Conservation (phyloP, 805 yeast genomes). For the Saturnispora galanensis region DNA sequence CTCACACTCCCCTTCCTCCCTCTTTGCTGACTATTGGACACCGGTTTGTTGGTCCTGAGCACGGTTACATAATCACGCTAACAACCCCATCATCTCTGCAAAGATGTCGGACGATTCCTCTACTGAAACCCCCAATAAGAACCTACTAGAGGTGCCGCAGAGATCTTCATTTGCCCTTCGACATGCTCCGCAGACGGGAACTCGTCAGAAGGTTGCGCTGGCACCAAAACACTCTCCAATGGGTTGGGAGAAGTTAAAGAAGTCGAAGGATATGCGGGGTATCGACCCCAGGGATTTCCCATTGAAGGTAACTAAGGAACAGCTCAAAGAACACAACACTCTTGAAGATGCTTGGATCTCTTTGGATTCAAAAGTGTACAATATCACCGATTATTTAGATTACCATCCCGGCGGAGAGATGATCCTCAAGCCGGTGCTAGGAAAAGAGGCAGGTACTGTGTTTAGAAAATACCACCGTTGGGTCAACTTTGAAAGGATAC, state of each 20-base stretch:
- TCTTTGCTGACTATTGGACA: no score
- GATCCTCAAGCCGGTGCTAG: slow-evolving; percentile 70
- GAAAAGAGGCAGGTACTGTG: slow-evolving; percentile 67
- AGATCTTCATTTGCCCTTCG: slow-evolving; percentile 13
- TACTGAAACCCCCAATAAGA: background rate
- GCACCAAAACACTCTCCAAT: slow-evolving; percentile 78
- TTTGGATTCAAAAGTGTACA: slow-evolving; percentile 71
- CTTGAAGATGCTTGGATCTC: slow-evolving; percentile 80
- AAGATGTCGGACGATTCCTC: background rate
- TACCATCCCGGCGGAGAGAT: slow-evolving; percentile 92
- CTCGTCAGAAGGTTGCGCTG: slow-evolving; percentile 47
- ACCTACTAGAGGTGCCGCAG: slow-evolving; percentile 1
- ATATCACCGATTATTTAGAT: slow-evolving; percentile 70
- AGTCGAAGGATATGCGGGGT: slow-evolving; percentile 44
- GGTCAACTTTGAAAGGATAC: slow-evolving; percentile 81
- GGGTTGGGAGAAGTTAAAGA: slow-evolving; percentile 68
- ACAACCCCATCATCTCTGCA: no score
- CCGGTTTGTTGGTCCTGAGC: no score
- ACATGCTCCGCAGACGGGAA: slow-evolving; percentile 15
- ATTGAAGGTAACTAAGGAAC: slow-evolving; percentile 43
- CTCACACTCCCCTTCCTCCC: no score
- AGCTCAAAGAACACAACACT: slow-evolving; percentile 40
- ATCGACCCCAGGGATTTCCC: slow-evolving; percentile 40
- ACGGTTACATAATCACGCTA: no score
- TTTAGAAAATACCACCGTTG: slow-evolving; percentile 58